A percentile compares a stretch with the other conserved stretches of the same genome.
These are phyloP conservation scores for Trifolium dubium DNA, from an alignment of 306 rosid genomes.

Conservation along the genomic window DNA sequence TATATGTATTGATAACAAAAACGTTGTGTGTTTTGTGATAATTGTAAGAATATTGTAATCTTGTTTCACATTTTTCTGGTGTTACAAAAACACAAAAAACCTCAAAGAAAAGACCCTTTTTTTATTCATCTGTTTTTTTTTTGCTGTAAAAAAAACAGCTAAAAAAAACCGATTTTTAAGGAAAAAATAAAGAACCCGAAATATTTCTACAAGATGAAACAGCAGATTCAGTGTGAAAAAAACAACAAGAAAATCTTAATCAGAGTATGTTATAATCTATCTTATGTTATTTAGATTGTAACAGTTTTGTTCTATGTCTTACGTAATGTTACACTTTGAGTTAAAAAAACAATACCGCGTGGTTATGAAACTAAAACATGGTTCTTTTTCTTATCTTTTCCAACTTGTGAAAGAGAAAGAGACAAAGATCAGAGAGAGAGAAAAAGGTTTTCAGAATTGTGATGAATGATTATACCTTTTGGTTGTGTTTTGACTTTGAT, in stretches of 20 bases:
- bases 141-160: background rate
- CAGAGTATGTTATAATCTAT: slow-evolving; percentile 25
- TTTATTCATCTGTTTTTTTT: slow-evolving; percentile 8
- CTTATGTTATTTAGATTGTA: slow-evolving; percentile 8
- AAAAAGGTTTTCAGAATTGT: slow-evolving; percentile 15
- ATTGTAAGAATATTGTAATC: background rate
- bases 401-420: slow-evolving; percentile 13
- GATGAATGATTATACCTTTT: background rate
- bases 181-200: background rate
- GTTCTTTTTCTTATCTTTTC: slow-evolving; percentile 11
- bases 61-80: slow-evolving; percentile 35
- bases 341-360: slow-evolving; percentile 44
- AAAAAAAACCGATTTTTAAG: slow-evolving; percentile 10
- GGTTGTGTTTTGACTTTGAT: slow-evolving; percentile 52
- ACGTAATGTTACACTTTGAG: slow-evolving; percentile 31
- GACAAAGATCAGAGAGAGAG: slow-evolving; percentile 3
- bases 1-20: background rate
- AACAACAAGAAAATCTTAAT: background rate
- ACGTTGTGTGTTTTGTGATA: slow-evolving; percentile 11
- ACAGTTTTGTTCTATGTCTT: background rate
- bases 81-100: slow-evolving; percentile 33
- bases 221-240: background rate
- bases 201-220: background rate
- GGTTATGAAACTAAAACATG: slow-evolving; percentile 16
- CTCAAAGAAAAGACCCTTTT: slow-evolving; percentile 19